These are phyloP conservation scores for Saitozyma podzolica DNA, from an alignment of 768 basidiomycete species.

Conservation along the genomic window DNA sequence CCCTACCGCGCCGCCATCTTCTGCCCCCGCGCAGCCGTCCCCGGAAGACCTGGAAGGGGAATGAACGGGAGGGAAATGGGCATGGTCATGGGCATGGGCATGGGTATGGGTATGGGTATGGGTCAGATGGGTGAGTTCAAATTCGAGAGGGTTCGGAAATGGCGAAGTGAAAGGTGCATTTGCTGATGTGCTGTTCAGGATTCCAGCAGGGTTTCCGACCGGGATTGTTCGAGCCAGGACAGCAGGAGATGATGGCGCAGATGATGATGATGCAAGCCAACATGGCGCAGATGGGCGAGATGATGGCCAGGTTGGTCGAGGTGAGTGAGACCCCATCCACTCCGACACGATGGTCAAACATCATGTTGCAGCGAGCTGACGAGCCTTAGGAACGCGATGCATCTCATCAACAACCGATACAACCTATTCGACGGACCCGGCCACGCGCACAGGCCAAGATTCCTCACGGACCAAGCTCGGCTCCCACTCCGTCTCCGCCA, in stretches of 20 bases:
- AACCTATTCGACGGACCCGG: no score
- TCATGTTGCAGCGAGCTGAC: slow-evolving; percentile 32
- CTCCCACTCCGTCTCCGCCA: slow-evolving; percentile 38
- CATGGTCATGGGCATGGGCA: slow-evolving; percentile 15
- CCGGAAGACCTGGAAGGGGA: slow-evolving; percentile 7
- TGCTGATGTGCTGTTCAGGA: slow-evolving; percentile 18
- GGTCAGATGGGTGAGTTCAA: slow-evolving; percentile 20
- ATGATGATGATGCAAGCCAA: slow-evolving; percentile 89
- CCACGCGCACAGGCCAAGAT: slow-evolving; percentile 35
- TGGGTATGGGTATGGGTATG: slow-evolving; percentile 11
- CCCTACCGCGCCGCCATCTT: no score
- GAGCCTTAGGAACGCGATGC: no score
- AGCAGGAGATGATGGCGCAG: slow-evolving; percentile 72
- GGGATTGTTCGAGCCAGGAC: slow-evolving; percentile 33
- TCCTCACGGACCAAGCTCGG: slow-evolving; percentile 43
- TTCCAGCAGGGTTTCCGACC: slow-evolving; percentile 30
- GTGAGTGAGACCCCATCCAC: slow-evolving; percentile 21
- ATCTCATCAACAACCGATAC: no score
- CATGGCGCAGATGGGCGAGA: slow-evolving; percentile 59
- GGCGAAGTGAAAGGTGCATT: slow-evolving; percentile 33
- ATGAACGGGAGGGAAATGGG: slow-evolving; percentile 7
- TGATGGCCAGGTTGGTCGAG: slow-evolving; percentile 43
- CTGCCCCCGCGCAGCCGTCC: slow-evolving; percentile 7
- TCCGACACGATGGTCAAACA: no score
- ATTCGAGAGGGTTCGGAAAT: no score